Percentiles rank a stretch among this genome's conserved stretches.
phyloP scores from a whole-genome alignment of 768 basidiomycete species.

The Coprinellus micaceus region DNA sequence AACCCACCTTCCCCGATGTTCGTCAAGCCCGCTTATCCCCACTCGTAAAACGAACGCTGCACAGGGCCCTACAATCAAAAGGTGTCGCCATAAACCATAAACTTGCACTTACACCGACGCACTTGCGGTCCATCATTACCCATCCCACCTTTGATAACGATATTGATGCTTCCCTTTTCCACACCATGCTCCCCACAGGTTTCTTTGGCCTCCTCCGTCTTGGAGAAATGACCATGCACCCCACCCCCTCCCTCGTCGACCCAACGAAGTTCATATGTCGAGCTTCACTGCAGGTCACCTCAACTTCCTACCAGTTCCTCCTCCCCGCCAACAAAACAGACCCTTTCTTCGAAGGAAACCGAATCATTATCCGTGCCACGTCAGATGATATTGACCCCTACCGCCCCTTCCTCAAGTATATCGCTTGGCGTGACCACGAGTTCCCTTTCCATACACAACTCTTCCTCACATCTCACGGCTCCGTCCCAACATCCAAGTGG shows the following conservation, averaged over 20 bases:
- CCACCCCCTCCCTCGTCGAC: conserved; percentile 4
- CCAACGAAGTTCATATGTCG: background rate
- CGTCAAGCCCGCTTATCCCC: conserved; percentile 15
- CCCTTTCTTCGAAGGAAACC: conserved; percentile 24
- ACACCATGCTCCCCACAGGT: conserved; percentile 21
- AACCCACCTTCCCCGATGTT: conserved; percentile 30
- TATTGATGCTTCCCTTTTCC: conserved; percentile 28
- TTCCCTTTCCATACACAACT: conserved; percentile 28
- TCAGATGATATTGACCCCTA: conserved; percentile 11
- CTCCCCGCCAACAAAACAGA: conserved; percentile 34
- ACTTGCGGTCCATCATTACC: conserved; percentile 12
- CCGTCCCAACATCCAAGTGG: conserved; percentile 31
- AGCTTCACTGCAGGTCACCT: background rate
- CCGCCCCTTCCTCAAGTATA: conserved; percentile 18
- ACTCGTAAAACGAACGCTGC: conserved; percentile 26
- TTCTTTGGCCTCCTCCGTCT: conserved; percentile 30
- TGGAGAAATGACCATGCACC: conserved; percentile 29
- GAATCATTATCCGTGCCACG: conserved; percentile 9
- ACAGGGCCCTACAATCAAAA: conserved; percentile 25
- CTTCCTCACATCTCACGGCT: conserved; percentile 28
- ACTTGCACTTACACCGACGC: conserved; percentile 17
- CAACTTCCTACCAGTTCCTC: conserved; percentile 1
- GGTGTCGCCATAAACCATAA: conserved; percentile 23
- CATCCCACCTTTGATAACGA: conserved; percentile 18
- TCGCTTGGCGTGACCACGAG: conserved; percentile 19